A percentile compares a stretch with the other conserved stretches of the same genome.
These are phyloP conservation scores for Kickxella alabastrina DNA, from an alignment of 192 early-diverging fungal species.

Conservation along the genomic window DNA sequence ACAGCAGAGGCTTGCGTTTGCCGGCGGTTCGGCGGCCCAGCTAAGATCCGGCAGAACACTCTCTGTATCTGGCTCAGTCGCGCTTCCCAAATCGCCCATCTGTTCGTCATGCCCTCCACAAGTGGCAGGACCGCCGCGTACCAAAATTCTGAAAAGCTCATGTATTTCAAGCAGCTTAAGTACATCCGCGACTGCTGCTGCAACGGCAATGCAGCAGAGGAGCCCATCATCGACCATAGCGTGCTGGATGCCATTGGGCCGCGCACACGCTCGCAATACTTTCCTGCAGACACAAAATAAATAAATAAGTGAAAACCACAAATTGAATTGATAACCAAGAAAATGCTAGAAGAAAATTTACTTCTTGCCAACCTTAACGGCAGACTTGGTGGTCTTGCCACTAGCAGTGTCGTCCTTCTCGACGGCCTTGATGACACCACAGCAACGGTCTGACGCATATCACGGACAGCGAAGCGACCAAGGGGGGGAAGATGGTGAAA, in stretches of 20 bases:
- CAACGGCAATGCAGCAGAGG: background rate
- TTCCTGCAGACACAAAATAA: slow-evolving; percentile 4
- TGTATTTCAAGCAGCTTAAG: slow-evolving; percentile 51
- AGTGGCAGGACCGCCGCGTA: slow-evolving; percentile 66
- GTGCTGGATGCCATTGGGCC: slow-evolving; percentile 14
- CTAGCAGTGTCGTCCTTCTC: slow-evolving; percentile 73
- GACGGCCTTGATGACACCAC: slow-evolving; percentile 95
- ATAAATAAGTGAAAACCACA: slow-evolving; percentile 2
- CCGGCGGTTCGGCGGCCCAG: too few species aligned
- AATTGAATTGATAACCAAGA: slow-evolving; percentile 56
- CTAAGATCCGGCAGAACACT: too few species aligned
- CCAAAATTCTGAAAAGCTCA: slow-evolving; percentile 59
- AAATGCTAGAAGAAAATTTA: slow-evolving; percentile 44
- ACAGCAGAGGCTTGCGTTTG: slow-evolving; percentile 26
- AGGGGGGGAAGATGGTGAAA: slow-evolving; percentile 89
- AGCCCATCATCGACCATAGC: slow-evolving; percentile 3
- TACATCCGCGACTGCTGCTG: slow-evolving; percentile 46
- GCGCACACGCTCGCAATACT: slow-evolving; percentile 23
- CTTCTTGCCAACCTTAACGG: slow-evolving; percentile 74
- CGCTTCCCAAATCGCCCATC: slow-evolving; percentile 1
- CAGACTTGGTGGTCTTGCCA: slow-evolving; percentile 77
- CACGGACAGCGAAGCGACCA: slow-evolving; percentile 96
- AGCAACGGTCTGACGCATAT: slow-evolving; percentile 96
- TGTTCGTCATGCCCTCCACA: slow-evolving; percentile 69
- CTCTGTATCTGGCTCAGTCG: too few species aligned